Evolutionary conservation across 305 asterid species (phyloP).

Genomic region (Fraxinus ornus): DNA sequence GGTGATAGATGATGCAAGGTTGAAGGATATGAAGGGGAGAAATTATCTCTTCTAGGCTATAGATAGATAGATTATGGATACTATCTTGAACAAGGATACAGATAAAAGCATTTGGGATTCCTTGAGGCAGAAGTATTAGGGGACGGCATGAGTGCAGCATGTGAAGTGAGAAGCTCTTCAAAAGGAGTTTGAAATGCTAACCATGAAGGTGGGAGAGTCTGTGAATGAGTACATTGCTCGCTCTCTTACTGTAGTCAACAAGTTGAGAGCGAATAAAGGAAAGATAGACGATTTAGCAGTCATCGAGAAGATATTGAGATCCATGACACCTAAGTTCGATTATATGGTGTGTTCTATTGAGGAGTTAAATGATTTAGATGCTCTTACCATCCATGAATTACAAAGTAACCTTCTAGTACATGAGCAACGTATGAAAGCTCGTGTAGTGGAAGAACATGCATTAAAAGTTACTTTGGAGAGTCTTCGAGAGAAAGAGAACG

Average conservation of each 20-base stretch:
- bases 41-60: too few relatives aligned
- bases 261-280: not conserved
- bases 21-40: too few relatives aligned
- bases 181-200: not conserved
- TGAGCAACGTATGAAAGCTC: not conserved
- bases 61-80: too few relatives aligned
- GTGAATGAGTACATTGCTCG: not conserved
- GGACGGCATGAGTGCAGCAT: not conserved
- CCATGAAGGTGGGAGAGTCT: not conserved
- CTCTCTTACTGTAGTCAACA: not conserved
- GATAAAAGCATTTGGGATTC: not conserved
- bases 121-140: not conserved
- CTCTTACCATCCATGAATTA: not conserved
- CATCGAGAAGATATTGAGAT: not conserved
- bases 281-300: not conserved
- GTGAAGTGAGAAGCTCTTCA: not conserved
- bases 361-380: not conserved
- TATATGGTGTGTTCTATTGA: not conserved
- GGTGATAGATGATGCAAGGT: too few relatives aligned
- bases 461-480: not conserved
- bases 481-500: too few relatives aligned
- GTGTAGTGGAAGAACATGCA: not conserved
- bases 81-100: not conserved
- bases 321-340: not conserved
- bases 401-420: not conserved